Evolutionary conservation across 148 eudicot genomes (phyloP).

Genomic region (Polygonum maritimum): DNA sequence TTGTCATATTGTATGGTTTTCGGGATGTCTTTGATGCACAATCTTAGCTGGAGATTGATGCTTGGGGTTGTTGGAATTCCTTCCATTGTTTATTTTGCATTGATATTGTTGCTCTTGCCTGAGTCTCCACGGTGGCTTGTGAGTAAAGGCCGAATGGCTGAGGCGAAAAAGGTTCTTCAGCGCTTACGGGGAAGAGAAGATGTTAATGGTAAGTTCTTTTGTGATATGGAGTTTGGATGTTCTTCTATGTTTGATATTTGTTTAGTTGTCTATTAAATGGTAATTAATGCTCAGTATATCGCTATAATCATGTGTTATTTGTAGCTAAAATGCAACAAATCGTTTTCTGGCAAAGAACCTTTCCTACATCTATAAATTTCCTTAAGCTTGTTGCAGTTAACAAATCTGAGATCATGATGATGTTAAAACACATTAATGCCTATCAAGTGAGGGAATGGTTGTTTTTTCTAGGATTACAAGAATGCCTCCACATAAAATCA

Average conservation of each 20-base stretch:
- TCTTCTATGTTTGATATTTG: not conserved
- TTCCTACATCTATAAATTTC: not conserved
- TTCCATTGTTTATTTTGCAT: slow-evolving; percentile 41
- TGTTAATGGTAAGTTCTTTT: slow-evolving; percentile 51
- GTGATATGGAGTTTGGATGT: not conserved
- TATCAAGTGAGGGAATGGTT: not conserved
- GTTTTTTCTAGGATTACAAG: not conserved
- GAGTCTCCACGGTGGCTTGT: slow-evolving; percentile 97
- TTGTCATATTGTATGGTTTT: slow-evolving; percentile 80
- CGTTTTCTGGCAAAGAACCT: too few species aligned
- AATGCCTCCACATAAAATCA: too few species aligned
- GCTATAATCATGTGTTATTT: not conserved
- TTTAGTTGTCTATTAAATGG: not conserved
- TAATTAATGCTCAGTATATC: not conserved
- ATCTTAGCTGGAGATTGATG: slow-evolving; percentile 85
- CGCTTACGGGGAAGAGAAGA: slow-evolving; percentile 63
- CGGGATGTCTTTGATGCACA: slow-evolving; percentile 58
- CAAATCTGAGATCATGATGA: not conserved
- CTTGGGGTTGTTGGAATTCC: slow-evolving; percentile 74
- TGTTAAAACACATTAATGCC: not conserved
- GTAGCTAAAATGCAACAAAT: not conserved
- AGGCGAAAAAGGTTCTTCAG: slow-evolving; percentile 72
- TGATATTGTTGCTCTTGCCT: slow-evolving; percentile 57
- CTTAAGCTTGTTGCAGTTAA: not conserved
- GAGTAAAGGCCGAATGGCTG: slow-evolving; percentile 79